Evolutionary conservation across 2,329 filamentous ascomycete genomes (phyloP).

Genomic region (Ceratocystis ficicola): DNA sequence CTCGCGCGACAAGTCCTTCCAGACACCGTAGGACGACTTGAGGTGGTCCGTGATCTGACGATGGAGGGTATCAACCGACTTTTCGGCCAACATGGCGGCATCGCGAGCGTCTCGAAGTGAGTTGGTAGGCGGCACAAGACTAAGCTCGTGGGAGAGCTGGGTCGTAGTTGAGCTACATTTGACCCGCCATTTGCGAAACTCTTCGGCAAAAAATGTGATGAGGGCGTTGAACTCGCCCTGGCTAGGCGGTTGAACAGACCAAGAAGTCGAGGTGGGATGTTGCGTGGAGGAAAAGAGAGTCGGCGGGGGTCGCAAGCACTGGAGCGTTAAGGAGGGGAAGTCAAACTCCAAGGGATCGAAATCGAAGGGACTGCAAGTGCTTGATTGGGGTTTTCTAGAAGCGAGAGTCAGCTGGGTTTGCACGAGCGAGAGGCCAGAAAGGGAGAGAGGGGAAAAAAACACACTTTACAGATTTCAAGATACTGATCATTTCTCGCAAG

Average conservation of each 20-base stretch:
- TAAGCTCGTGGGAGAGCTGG: conserved; percentile 39
- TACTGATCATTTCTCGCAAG: conserved; percentile 67
- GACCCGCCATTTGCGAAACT: conserved; percentile 54
- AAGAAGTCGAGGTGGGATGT: conserved; percentile 64
- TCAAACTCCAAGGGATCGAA: conserved; percentile 78
- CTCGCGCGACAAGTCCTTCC: conserved; percentile 51
- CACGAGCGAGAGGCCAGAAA: neutral
- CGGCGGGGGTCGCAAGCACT: conserved; percentile 65
- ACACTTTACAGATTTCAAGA: conserved; percentile 71
- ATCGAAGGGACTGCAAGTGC: conserved; percentile 46
- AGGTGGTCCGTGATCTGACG: conserved; percentile 62
- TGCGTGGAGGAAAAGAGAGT: conserved; percentile 73
- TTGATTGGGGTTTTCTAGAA: conserved; percentile 18
- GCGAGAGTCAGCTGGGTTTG: neutral
- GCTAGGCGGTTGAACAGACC: conserved; percentile 66
- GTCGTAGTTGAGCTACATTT: conserved; percentile 41
- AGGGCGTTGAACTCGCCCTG: conserved; percentile 63
- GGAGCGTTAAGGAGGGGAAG: conserved; percentile 73
- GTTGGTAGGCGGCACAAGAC: conserved; percentile 32
- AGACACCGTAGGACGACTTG: conserved; percentile 63
- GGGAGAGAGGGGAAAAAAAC: conserved; percentile 30
- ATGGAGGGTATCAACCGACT: conserved; percentile 48
- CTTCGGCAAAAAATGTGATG: conserved; percentile 50
- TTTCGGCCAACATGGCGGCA: conserved; percentile 38
- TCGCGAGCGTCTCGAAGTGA: conserved; percentile 36